Evolutionary conservation across 345 rosid genomes (phyloP).

Genomic region (Eucalyptus tenuipes): DNA sequence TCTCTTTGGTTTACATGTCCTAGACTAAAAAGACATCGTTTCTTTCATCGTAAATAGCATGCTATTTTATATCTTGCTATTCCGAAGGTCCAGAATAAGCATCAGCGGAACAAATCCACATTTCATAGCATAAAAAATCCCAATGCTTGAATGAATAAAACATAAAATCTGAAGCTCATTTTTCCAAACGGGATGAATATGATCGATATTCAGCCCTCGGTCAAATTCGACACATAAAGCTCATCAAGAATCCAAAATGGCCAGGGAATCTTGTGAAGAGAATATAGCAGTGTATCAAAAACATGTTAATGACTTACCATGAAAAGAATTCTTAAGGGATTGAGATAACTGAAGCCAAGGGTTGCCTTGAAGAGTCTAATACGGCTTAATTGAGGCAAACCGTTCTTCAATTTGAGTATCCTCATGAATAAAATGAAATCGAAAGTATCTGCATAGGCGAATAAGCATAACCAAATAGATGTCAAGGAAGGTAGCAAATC

Average conservation of each 20-base stretch:
- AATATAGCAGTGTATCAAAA: neutral
- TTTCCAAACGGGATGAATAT: neutral
- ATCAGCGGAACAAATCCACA: neutral
- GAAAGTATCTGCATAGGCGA: rapidly evolving
- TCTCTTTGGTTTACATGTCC: neutral
- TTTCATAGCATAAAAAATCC: too few relatives aligned
- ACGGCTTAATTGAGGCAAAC: neutral
- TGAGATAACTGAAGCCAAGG: neutral
- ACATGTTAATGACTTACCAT: neutral
- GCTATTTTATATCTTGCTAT: neutral
- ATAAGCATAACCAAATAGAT: too few relatives aligned
- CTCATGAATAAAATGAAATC: neutral
- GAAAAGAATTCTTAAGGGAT: neutral
- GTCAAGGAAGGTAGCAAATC: too few relatives aligned
- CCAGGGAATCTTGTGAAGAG: neutral
- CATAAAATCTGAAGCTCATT: neutral
- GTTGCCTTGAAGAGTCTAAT: rapidly evolving
- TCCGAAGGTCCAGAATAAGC: neutral
- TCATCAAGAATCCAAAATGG: neutral
- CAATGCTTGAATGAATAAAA: neutral
- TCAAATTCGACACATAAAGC: neutral
- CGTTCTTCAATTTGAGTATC: neutral
- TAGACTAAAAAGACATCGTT: neutral
- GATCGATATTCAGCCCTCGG: neutral
- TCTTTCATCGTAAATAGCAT: neutral